Base-by-base conservation (phyloP, 768 basidiomycete genomes). In the Cystobasidium ongulense region DNA sequence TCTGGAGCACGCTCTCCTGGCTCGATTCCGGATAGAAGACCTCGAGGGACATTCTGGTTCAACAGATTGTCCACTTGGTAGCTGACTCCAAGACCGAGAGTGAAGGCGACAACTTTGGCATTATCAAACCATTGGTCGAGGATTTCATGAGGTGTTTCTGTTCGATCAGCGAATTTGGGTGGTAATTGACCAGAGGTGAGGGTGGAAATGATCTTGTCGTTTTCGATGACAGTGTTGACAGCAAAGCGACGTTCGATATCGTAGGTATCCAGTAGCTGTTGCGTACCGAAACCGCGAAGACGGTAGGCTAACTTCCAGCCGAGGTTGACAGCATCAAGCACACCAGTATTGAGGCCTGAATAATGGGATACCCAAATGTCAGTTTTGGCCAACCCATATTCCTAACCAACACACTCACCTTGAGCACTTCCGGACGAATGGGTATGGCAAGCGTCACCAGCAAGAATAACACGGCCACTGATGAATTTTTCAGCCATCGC, bases 1-100 rank as follows among this genome's bases (percentile, higher is more conserved):
- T 78, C 77, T 46, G 77, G 77, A 23, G 46, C 74, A 27, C 77
- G 74, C 39, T 75, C 63, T 36, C 77, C 77, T 1, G 76, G 31
- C 7, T n/a, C 10, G 33, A 63, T 46, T 39, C 29, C 31, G 21
- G 59, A 31, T 1, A 63, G 25, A 11, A 65, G 74, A 53, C n/a
- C 31, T 21, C 31, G 39, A 0, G 27, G 46, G 39, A 23, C 31
- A n/a, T 25, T 27, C 1, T 35, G 38, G 36, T 75, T 75, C 63
- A 75, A 33, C n/a, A 65, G n/a, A 33, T 72, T 62, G 27, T 46
- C 38, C 17, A 43, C 66, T 46, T 53, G 5, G 46, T 78, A 78
- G 39, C 38, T 41, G 18, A 78, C 66, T 4, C 77, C 77, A n/a
- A 77, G 66, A 10, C 77, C 77, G 46, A 77, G 21, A n/a, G 77